A percentile compares a stretch with the other conserved stretches of the same genome.
These are phyloP conservation scores for Peribolospora baueri DNA, from an alignment of 768 basidiomycete genomes.

Conservation along the genomic window DNA sequence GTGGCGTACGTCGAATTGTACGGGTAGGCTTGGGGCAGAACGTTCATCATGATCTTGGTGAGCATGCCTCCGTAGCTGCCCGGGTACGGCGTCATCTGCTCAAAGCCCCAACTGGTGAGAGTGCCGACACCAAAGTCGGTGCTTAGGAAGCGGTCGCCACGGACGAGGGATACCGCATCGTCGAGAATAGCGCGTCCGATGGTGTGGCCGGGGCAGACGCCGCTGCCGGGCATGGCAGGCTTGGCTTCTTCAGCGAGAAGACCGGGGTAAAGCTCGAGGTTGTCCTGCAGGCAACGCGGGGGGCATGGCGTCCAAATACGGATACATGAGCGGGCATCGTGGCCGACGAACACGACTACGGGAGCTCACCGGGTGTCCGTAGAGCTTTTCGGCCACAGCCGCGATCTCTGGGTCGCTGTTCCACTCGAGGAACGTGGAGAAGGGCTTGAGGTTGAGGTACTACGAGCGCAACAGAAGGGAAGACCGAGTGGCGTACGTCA, in stretches of 20 bases:
- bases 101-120: slow-evolving; percentile 54
- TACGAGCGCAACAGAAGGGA: neutral
- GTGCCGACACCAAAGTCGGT: slow-evolving; percentile 52
- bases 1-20: slow-evolving; percentile 42
- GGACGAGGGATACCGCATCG: slow-evolving; percentile 11
- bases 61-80: slow-evolving; percentile 56
- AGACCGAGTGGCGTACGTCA: neutral
- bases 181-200: slow-evolving; percentile 62
- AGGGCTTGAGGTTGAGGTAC: slow-evolving; percentile 5
- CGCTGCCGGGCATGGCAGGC: slow-evolving; percentile 37
- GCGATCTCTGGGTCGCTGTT: slow-evolving; percentile 16
- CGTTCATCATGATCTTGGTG: slow-evolving; percentile 44
- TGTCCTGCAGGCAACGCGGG: slow-evolving; percentile 21
- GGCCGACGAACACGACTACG: neutral
- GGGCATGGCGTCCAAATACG: neutral
- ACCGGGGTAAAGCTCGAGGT: slow-evolving; percentile 44
- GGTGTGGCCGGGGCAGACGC: slow-evolving; percentile 35
- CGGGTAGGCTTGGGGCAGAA: slow-evolving; percentile 44
- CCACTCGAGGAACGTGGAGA: slow-evolving; percentile 18
- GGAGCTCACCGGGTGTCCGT: slow-evolving; percentile 32
- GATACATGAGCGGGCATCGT: neutral
- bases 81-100: slow-evolving; percentile 22
- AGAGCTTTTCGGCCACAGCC: slow-evolving; percentile 32
- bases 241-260: slow-evolving; percentile 41
- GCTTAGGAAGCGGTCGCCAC: slow-evolving; percentile 49